Base-by-base conservation (phyloP, 257 asterid genomes). In the Marsdenia floribunda region DNA sequence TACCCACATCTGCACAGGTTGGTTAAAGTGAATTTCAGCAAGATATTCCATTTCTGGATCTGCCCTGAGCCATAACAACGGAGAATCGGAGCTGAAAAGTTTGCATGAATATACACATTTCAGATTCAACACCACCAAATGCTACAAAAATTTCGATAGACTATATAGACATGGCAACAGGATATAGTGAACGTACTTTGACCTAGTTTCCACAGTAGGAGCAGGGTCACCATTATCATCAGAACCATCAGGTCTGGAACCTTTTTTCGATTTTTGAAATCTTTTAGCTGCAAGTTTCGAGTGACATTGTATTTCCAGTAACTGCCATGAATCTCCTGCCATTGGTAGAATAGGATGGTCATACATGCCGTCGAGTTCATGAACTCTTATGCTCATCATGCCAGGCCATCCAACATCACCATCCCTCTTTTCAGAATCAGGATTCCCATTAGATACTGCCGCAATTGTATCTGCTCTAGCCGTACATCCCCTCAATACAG, bases 11-110 rank as follows among this genome's bases (percentile, higher is more conserved):
- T 90, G 98, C 52, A 91, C 88, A 75, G 99, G 99, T 85, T 95
- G 98, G 80, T 86, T 90, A 77, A 89, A 85, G 83, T 88, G 93
- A 80, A 92, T 82, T 80, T 92, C 97, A 72, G 96, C 99, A 58
- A 95, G 96, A 84, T 92, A 95, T 86, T 95, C 99, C 94, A 95
- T 85, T 83, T 95, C 99, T 55, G 99, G 99, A 83, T 95, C 99
- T 24, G 96, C 99, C 24, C 97, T 90, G 75, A 92, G 89, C 99
- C 99, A 95, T 89, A 92, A 76, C 80, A 95, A 82, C 40, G 98
- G 98, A 71, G 99, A 89, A 85, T 95, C 99, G 52, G 98, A 87
- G 78, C 99, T 95, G 96, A 85, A 86, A 79, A 71, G 37, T 46
- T 81, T 57, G 53, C 65, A 79, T 40, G n/a, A 21, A 61, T 49